Base-by-base conservation (phyloP, 768 basidiomycete species). In the Dioszegia aurantiaca region DNA sequence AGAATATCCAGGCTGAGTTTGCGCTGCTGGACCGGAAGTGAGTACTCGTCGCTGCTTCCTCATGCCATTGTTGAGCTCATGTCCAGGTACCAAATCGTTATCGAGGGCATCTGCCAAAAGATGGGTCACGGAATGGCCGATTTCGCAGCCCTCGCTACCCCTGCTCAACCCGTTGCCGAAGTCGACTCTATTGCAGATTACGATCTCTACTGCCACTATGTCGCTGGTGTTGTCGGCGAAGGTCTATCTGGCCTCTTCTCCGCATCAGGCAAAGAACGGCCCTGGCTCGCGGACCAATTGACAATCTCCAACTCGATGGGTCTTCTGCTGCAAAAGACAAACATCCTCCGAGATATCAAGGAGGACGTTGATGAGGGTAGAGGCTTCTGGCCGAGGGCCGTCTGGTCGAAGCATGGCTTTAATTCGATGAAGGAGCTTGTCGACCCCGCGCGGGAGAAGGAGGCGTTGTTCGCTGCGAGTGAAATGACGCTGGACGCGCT, bases 131-230 rank as follows among this genome's bases (percentile, higher is more conserved):
- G 94, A 19, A 99, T 99, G 94, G 91, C 95, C 23, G 90, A 94
- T 77, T 98, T 87, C 70, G 86, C 90, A 0, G 89, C 89, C 77
- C 85, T 86, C 63, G 86, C 89, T 4, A 86, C 86, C 4, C 80
- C 86, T 4, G 84, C 84, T 0, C 63, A 64, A 33, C 75, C 77
- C 28, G 77, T 77, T 51, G 85, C 85, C 49, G 79, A 83, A 42
- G 82, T 95, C 55, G 82, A 84, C 43, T 85, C 87, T 5, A 78
- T 91, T 53, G 80, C 84, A 36, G 91, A 95, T 65, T 99, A 92
- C 79, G 90, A 97, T 75, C 83, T 99, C 14, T 99, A 99, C 78
- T 99, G 94, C 75, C 94, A 99, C 77, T 97, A 92, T 73, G 94
- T 98, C 65, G 94, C 94, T 0, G 94, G 94, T 2, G 86, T 99